These are phyloP conservation scores for Metschnikowia peoriensis DNA, from an alignment of 805 yeast species.

Conservation along the genomic window DNA sequence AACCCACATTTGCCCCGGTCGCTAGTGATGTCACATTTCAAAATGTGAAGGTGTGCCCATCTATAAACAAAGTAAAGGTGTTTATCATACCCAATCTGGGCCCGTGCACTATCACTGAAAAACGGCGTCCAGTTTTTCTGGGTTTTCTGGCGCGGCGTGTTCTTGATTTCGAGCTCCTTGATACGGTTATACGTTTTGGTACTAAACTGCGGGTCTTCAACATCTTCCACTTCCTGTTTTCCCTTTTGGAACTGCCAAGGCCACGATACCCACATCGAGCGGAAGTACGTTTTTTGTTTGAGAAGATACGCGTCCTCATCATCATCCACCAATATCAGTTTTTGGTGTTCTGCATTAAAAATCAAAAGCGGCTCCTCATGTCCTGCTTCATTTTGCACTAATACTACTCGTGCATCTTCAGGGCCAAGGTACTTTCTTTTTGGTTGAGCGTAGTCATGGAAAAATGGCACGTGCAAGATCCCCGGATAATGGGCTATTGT, in stretches of 20 bases:
- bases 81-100: constrained; percentile 24
- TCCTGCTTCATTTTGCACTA: constrained; percentile 32
- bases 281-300: constrained; percentile 1
- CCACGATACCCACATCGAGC: constrained; percentile 15
- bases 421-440: constrained; percentile 39
- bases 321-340: constrained; percentile 8
- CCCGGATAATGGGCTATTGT: constrained; percentile 11
- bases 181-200: constrained; percentile 5
- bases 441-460: constrained; percentile 13
- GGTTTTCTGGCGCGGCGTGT: constrained; percentile 12
- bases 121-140: constrained; percentile 43
- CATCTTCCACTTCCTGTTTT: constrained; percentile 3
- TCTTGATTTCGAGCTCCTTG: constrained; percentile 14
- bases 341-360: constrained; percentile 34
- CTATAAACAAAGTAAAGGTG: constrained; percentile 31
- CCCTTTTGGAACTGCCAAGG: constrained; percentile 18
- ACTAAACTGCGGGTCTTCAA: not conserved
- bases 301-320: constrained; percentile 10
- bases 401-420: constrained; percentile 49
- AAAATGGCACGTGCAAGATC: constrained; percentile 14
- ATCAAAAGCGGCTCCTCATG: constrained; percentile 47
- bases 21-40: constrained; percentile 25
- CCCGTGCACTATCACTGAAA: constrained; percentile 24
- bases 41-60: constrained; percentile 32
- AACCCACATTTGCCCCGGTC: constrained; percentile 27